Evolutionary conservation across 192 early-diverging fungal species (phyloP), one percentile per base, ranked within the genome.

Genomic region (Spinellus fusiger): DNA sequence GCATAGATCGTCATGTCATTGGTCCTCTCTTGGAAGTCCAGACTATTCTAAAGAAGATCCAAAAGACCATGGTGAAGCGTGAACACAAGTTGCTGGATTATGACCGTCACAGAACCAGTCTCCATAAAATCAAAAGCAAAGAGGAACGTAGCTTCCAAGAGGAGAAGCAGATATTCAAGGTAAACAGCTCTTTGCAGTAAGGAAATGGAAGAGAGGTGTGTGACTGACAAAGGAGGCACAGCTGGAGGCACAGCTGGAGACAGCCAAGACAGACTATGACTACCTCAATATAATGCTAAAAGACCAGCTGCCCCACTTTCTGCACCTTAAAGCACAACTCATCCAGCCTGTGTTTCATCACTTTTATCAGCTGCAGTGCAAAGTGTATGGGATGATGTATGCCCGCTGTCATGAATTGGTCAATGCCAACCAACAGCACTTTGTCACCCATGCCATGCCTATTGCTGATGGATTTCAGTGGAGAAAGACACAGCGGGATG

Each of bases 21-120:
- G 74, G 76, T 6, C 96, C 96, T 1, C 57, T 86, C n/a, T 62
- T 69, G n/a, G 92, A 96, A 58, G 77, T 91, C 56, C 73, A 91
- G 49, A 69, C 70, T 5, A 73, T 96, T 58, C 76, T 92, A 71
- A 85, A 88, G 59, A 74, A 83, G 38, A 88, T 98, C 35, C 83
- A 85, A 69, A 89, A 86, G 66, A 80, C 89, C 12, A 91, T 98
- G 29, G 81, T 80, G 5, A 98, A 98, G 77, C 83, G 94, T 23
- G 81, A 85, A 31, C 93, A 94, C 74, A 98, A 98, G 75, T 72
- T 92, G 34, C 62, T 95, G 8, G 96, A 98, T 71, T 97, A 90
- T 69, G 96, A 98, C 64, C 82, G 96, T 28, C 86, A 87, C 71
- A 69, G 83, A 9, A 74, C 79, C 29, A 73, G 75, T 16, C 73